Conservation (phyloP, 768 basidiomycete species). For the Leucosporidium yakuticum region DNA sequence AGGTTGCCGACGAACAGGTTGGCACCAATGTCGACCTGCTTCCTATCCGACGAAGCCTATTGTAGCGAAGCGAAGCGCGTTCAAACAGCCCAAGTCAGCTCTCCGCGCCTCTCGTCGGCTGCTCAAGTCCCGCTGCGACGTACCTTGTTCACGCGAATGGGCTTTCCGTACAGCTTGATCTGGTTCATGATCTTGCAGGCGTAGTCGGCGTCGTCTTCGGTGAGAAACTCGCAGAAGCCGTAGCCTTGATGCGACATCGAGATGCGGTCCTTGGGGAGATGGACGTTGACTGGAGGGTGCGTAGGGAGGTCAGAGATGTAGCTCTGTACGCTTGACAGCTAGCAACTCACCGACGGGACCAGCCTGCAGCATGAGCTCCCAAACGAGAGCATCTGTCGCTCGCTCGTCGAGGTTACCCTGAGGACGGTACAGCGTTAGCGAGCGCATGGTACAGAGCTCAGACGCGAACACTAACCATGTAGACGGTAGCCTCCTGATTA, state of each 20-base stretch:
- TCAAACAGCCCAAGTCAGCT: background rate
- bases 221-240: constrained; percentile 98
- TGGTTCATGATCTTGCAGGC: constrained; percentile 99
- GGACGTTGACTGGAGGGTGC: constrained; percentile 71
- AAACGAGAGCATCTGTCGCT: constrained; percentile 84
- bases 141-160: constrained; percentile 97
- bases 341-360: constrained; percentile 81
- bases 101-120: background rate
- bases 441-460: constrained; percentile 16
- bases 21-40: constrained; percentile 94
- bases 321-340: background rate
- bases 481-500: constrained; percentile 86
- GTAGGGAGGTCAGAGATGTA: background rate
- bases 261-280: constrained; percentile 95
- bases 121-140: constrained; percentile 38
- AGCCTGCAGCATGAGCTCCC: constrained; percentile 99
- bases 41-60: constrained; percentile 95
- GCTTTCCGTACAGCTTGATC: constrained; percentile 98
- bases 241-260: constrained; percentile 99
- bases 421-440: constrained; percentile 11
- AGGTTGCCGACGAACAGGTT: constrained; percentile 94
- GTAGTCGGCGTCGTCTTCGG: constrained; percentile 98
- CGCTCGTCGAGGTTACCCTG: constrained; percentile 97
- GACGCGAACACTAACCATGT: constrained; percentile 60
- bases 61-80: background rate